Percentiles rank a stretch among this genome's conserved stretches.
These are phyloP conservation scores for Orbilia oligospora DNA, from an alignment of 2,329 filamentous ascomycete genomes.

Conservation along the genomic window DNA sequence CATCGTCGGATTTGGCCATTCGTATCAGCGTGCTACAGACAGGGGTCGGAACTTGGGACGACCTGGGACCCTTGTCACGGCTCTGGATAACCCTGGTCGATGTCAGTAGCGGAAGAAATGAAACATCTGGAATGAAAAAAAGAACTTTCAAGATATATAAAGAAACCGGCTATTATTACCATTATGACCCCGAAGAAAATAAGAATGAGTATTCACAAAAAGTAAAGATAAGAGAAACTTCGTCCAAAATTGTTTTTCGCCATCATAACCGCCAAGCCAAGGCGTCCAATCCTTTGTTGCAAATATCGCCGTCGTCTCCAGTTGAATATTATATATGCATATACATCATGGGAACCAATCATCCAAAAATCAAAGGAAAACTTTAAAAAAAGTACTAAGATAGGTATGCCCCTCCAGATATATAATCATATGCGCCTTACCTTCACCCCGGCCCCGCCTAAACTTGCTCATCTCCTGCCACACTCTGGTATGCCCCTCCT, in stretches of 20 bases:
- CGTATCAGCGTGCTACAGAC: slow-evolving; percentile 22
- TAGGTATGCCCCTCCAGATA: slow-evolving; percentile 25
- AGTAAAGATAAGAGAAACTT: slow-evolving; percentile 11
- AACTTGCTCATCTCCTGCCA: slow-evolving; percentile 68
- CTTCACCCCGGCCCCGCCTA: slow-evolving; percentile 9
- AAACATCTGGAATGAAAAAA: not conserved
- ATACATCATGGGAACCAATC: slow-evolving; percentile 7
- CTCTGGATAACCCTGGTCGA: not conserved
- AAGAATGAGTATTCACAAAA: slow-evolving; percentile 7
- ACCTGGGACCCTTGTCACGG: slow-evolving; percentile 11
- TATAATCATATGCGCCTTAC: slow-evolving; percentile 12
- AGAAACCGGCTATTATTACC: slow-evolving; percentile 32
- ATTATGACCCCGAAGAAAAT: not conserved
- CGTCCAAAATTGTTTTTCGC: slow-evolving; percentile 1
- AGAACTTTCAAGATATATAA: slow-evolving; percentile 14
- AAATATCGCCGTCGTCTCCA: slow-evolving; percentile 16
- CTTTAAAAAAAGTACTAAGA: slow-evolving; percentile 12
- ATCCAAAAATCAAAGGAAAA: slow-evolving; percentile 3
- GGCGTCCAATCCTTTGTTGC: not conserved
- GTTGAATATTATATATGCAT: slow-evolving; percentile 6
- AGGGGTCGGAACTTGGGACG: slow-evolving; percentile 1
- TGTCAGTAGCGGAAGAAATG: not conserved
- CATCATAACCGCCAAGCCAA: slow-evolving; percentile 5
- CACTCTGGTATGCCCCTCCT: slow-evolving; percentile 68
- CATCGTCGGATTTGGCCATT: slow-evolving; percentile 1